These are phyloP conservation scores for Cordyceps farinosa DNA, from an alignment of 2,329 filamentous ascomycete genomes.

Conservation along the genomic window DNA sequence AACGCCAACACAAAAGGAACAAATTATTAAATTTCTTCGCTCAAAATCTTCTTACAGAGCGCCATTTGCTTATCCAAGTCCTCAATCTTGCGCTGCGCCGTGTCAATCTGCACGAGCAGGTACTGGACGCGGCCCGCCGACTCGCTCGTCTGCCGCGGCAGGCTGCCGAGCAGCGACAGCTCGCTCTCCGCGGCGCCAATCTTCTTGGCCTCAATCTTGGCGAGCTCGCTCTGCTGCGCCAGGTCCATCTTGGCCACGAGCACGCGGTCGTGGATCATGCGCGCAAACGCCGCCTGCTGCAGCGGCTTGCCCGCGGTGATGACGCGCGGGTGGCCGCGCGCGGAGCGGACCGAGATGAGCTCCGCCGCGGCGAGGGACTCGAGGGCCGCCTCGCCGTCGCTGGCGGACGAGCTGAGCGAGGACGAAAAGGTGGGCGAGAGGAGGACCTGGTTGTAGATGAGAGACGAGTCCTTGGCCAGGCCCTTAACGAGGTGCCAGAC, in stretches of 20 bases:
- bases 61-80: conserved; percentile 70
- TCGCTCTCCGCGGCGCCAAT: conserved; percentile 81
- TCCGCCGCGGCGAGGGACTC: conserved; percentile 81
- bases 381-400: conserved; percentile 69
- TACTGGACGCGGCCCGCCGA: conserved; percentile 64
- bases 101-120: conserved; percentile 67
- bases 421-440: conserved; percentile 71
- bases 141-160: conserved; percentile 70
- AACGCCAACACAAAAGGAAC: background rate
- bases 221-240: conserved; percentile 63
- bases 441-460: conserved; percentile 84
- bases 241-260: conserved; percentile 72
- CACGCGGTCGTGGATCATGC: conserved; percentile 67
- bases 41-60: conserved; percentile 63
- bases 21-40: conserved; percentile 39
- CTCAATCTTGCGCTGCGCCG: conserved; percentile 71
- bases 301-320: conserved; percentile 83
- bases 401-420: conserved; percentile 43
- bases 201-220: conserved; percentile 66
- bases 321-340: conserved; percentile 71
- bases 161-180: conserved; percentile 62
- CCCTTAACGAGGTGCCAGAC: conserved; percentile 85
- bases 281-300: conserved; percentile 76
- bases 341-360: conserved; percentile 71
- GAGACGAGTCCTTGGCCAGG: conserved; percentile 62